phyloP scores from a whole-genome alignment of 352 stramenopile genomes.

The Globisporangium mamillatum region DNA sequence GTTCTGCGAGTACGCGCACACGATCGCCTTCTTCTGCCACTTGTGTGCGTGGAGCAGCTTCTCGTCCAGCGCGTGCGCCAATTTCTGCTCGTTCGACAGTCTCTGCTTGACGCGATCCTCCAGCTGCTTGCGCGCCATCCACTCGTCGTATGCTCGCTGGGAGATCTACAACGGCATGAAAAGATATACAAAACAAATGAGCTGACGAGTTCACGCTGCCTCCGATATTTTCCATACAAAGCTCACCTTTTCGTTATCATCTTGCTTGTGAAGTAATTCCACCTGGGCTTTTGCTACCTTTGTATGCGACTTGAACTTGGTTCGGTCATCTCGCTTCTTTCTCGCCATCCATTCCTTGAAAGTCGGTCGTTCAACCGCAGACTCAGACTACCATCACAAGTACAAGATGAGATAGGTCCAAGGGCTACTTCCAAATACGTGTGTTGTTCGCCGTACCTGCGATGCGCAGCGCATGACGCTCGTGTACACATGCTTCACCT shows the following conservation, averaged over 20 bases:
- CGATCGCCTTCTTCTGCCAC: constrained; percentile 66
- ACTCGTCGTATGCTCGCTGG: constrained; percentile 30
- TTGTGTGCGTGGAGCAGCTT: constrained; percentile 35
- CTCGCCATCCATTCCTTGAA: constrained; percentile 17
- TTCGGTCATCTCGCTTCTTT: constrained; percentile 15
- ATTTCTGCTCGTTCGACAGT: constrained; percentile 25
- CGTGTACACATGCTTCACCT: constrained; percentile 8
- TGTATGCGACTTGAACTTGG: not conserved
- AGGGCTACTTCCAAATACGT: too few relatives aligned
- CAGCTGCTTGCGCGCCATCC: constrained; percentile 41
- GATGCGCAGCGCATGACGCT: constrained; percentile 10
- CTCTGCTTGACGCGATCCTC: constrained; percentile 46
- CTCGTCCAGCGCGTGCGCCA: constrained; percentile 26
- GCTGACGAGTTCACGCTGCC: not conserved
- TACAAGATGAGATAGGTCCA: too few relatives aligned
- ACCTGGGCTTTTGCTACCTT: not conserved
- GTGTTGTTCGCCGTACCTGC: not conserved
- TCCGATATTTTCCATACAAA: not conserved
- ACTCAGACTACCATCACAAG: not conserved
- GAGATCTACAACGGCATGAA: constrained; percentile 6
- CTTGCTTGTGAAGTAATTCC: not conserved
- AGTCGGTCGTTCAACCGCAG: not conserved
- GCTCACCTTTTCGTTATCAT: not conserved
- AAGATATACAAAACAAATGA: not conserved
- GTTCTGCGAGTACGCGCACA: constrained; percentile 73